Evolutionary conservation across 768 basidiomycete genomes (phyloP), one percentile per base, ranked within the genome.

Genomic region (Tremella yokohamensis): DNA sequence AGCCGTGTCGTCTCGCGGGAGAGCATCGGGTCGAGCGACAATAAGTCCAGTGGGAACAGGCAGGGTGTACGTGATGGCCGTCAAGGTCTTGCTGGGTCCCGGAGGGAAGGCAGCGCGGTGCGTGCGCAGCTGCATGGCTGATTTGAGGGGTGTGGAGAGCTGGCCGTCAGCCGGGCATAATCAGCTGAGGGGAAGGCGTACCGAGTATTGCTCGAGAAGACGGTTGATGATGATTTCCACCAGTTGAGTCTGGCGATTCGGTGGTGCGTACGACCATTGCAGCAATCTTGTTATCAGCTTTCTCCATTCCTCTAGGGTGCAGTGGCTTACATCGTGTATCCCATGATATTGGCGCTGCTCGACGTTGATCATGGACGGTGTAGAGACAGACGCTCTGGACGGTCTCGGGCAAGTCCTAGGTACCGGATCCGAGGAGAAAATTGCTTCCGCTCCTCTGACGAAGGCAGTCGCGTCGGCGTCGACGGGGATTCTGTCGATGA

Each of bases 101-200:
- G 62, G 39, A 42, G 61, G 63, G 39, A 53, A 62, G 1, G 52
- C 18, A 1, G 67, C 57, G 20, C 67, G 63, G 29, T 59, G 69
- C 2, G 70, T 69, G 19, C 70, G 63, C 25, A 72, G 57, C 47
- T 69, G 65, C n/a, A 65, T 52, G 7, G 70, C 54, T 26, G 62
- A 55, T 20, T 65, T 53, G 16, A 48, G 12, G 12, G 66, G 66
- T 25, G 62, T 57, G 16, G 63, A 54, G 12, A 69, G 56, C 68
- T 69, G 38, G 13, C 15, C 20, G 49, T 52, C 38, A 50, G 55
- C 40, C 22, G 3, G 22, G 38, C 26, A 18, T 16, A 26, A 18
- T n/a, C 3, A 34, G 29, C 24, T 24, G 34, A n/a, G 11, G 37
- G 6, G 25, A 37, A 34, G 22, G 60, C 68, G 40, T 44, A 69